Conservation (phyloP, 1,139 yeast species). For the Taphrina deformans region DNA sequence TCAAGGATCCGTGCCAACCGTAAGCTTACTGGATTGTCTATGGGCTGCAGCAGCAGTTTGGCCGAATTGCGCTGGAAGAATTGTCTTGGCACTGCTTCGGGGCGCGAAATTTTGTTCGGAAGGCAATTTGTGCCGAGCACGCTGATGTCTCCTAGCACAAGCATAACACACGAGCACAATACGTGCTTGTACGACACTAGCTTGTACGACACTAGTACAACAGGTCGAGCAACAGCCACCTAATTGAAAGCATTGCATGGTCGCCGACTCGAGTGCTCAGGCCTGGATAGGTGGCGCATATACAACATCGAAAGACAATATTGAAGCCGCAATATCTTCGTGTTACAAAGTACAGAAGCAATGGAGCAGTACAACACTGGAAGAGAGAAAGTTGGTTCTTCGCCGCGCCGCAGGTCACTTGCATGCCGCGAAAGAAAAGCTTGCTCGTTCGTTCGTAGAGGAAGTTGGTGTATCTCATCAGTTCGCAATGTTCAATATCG, state of each 20-base stretch:
- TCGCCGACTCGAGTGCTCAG: background rate
- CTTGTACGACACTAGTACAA: background rate
- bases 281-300: background rate
- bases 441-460: conserved; percentile 36
- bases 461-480: conserved; percentile 50
- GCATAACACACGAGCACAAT: too few species aligned
- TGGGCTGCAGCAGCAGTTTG: too few species aligned
- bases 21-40: too few species aligned
- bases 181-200: too few species aligned
- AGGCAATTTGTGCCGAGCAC: background rate
- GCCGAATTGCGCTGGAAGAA: background rate
- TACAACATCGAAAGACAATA: background rate
- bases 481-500: conserved; percentile 50
- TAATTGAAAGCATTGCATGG: background rate
- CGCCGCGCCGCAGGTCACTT: conserved; percentile 39
- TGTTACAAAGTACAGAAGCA: conserved; percentile 35
- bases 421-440: conserved; percentile 37
- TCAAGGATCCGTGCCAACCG: too few species aligned
- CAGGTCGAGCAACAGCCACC: background rate
- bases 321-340: conserved; percentile 10
- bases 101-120: background rate
- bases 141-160: background rate
- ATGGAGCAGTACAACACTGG: conserved; percentile 37
- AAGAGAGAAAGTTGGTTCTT: conserved; percentile 40
- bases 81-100: background rate